Evolutionary conservation across 1,284 basidiomycete genomes (phyloP).

Genomic region (Amylostereum areolatum): DNA sequence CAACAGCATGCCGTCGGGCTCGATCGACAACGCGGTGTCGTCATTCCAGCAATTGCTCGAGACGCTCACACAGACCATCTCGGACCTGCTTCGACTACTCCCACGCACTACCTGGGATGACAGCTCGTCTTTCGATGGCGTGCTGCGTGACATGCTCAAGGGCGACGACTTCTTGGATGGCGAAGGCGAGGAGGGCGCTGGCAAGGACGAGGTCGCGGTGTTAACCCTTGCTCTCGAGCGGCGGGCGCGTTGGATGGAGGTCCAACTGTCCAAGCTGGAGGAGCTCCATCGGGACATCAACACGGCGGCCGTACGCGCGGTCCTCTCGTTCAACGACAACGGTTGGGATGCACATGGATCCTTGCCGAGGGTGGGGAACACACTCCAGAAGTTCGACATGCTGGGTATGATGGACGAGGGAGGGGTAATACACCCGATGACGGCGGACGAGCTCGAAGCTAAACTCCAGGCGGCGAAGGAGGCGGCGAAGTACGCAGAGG

Average conservation of each 20-base stretch:
- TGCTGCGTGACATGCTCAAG: constrained; percentile 78
- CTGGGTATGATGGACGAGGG: constrained; percentile 48
- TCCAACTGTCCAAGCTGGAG: constrained; percentile 77
- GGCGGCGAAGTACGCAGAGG: constrained; percentile 63
- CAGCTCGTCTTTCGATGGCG: constrained; percentile 79
- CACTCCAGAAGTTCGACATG: constrained; percentile 60
- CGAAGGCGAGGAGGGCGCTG: constrained; percentile 50
- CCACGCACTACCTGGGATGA: constrained; percentile 84
- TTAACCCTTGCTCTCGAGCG: constrained; percentile 75
- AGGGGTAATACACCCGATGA: constrained; percentile 47
- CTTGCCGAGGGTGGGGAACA: constrained; percentile 59
- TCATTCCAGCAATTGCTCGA: constrained; percentile 81
- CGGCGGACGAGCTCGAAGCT: constrained; percentile 65
- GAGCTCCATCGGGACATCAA: constrained; percentile 83
- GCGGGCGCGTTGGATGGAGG: constrained; percentile 85
- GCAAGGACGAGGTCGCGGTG: constrained; percentile 76
- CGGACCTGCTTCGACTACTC: constrained; percentile 71
- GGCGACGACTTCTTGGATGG: constrained; percentile 80
- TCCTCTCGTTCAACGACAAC: constrained; percentile 74
- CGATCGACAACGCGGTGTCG: constrained; percentile 79
- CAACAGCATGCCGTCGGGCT: constrained; percentile 72
- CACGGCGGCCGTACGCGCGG: constrained; percentile 74
- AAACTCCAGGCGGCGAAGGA: constrained; percentile 64
- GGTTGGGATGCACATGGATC: constrained; percentile 73
- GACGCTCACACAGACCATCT: constrained; percentile 81